Evolutionary conservation across 2,329 filamentous ascomycete species (phyloP), one percentile per base, ranked within the genome.

Genomic region (Penicillium sp.): DNA sequence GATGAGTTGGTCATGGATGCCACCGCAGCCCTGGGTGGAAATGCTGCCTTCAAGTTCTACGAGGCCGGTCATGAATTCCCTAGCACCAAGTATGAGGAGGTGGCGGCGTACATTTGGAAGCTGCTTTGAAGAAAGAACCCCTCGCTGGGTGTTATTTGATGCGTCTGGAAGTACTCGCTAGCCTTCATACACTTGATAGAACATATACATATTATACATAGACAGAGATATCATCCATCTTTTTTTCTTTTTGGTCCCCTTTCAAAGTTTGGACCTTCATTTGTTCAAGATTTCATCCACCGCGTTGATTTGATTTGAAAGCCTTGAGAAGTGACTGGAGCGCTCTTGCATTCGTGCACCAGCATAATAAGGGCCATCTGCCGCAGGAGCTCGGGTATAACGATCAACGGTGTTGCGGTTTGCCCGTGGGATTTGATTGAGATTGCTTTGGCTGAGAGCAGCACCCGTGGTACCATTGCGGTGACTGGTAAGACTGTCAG

Each of bases 51-150:
- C 43, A 74, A 78, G 34, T 71, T 82, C 20, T 63, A 90, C 13
- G 77, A 83, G 20, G 86, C 82, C 4, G 88, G 87, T 0, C 89
- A 91, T 66, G 88, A 90, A 63, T 75, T 91, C 53, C 85, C 84
- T 1, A 84, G 90, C 56, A 82, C 82, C 10, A 80, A 79, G 49
- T 83, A 82, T 2, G 72, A 76, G 8, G 80, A 84, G 48, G 78
- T 90, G 49, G 84, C 83, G 1, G 68, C 76, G n/a, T 69, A 72
- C n/a, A 77, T 84, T 32, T 62, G 68, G 43, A 70, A 73, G 13
- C 74, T 76, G 26, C 45, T 62, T 77, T 75, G 74, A 61, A 23
- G 13, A n/a, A 29, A 32, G n/a, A 3, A 21, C 23, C 26, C 36
- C 6, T 40, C 13, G 12, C 7, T 34, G 20, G 21, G 18, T 15